Evolutionary conservation across 179 eudicot species (phyloP).

Genomic region (Silene coronaria): DNA sequence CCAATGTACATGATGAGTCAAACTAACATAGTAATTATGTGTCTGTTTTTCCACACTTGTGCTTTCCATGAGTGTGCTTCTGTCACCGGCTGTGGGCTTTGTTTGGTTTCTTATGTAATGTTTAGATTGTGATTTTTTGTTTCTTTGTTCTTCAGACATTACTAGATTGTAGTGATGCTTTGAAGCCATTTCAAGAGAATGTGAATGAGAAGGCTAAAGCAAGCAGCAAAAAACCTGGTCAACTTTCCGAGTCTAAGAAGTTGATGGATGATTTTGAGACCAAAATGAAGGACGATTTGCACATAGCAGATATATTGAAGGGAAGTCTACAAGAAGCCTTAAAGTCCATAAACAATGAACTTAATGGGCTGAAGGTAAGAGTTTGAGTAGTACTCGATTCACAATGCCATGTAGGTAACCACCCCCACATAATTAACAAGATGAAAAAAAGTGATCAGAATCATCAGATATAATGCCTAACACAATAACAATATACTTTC

Average conservation of each 20-base stretch:
- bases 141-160: conserved; percentile 49
- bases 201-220: conserved; percentile 30
- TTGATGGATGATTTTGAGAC: conserved; percentile 46
- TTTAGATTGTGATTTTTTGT: not conserved
- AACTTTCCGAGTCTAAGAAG: conserved; percentile 35
- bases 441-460: not conserved
- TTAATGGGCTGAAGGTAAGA: conserved; percentile 54
- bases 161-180: conserved; percentile 59
- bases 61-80: not conserved
- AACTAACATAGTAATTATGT: not conserved
- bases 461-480: not conserved
- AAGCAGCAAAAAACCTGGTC: conserved; percentile 29
- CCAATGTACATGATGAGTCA: not conserved
- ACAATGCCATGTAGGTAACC: not conserved
- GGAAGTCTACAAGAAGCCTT: conserved; percentile 58
- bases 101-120: not conserved
- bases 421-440: not conserved
- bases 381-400: not conserved
- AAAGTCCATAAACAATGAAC: conserved; percentile 42
- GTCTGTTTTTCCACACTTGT: not conserved
- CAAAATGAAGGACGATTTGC: conserved; percentile 69
- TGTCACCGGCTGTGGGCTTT: not conserved
- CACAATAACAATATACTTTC: not conserved
- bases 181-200: conserved; percentile 33
- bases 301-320: conserved; percentile 58